Conservation (phyloP, 1,139 yeast species). For the Pichia sp. region DNA sequence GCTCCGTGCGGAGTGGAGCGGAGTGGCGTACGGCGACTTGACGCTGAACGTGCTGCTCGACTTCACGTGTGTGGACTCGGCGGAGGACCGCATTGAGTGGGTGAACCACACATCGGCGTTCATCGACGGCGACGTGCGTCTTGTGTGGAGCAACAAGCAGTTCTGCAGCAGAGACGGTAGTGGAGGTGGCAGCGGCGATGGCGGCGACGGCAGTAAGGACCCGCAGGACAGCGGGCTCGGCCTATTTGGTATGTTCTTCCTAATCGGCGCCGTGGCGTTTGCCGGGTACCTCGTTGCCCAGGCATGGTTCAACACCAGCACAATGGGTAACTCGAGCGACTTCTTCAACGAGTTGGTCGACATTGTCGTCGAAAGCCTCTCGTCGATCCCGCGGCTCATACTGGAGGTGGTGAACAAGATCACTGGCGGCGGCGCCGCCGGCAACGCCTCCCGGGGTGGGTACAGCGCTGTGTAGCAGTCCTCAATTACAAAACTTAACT, state of each 20-base stretch:
- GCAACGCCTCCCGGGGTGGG: conserved; percentile 60
- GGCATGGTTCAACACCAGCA: conserved; percentile 69
- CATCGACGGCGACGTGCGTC: conserved; percentile 32
- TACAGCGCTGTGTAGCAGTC: conserved; percentile 72
- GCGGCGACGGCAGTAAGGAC: conserved; percentile 24
- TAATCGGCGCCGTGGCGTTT: conserved; percentile 61
- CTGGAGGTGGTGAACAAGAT: conserved; percentile 67
- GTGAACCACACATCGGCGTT: conserved; percentile 27
- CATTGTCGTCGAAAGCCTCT: conserved; percentile 52
- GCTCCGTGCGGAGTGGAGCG: conserved; percentile 44
- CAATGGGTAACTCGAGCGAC: conserved; percentile 37
- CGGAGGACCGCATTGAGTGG: conserved; percentile 38
- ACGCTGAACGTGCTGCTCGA: conserved; percentile 46
- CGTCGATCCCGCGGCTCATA: conserved; percentile 66
- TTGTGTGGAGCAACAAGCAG: conserved; percentile 20
- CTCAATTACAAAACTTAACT: too few species aligned
- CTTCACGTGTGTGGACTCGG: conserved; percentile 42
- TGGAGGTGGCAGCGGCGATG: conserved; percentile 26
- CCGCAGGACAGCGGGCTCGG: conserved; percentile 48
- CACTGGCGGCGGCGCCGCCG: conserved; percentile 48
- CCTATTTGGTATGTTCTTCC: conserved; percentile 72
- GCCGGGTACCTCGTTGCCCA: conserved; percentile 72
- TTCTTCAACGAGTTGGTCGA: conserved; percentile 63
- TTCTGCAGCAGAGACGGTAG: conserved; percentile 38
- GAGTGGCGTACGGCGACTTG: conserved; percentile 69